Evolutionary conservation across 768 basidiomycete genomes (phyloP), one percentile per base, ranked within the genome.

Genomic region (Pulveroboletus sp.): DNA sequence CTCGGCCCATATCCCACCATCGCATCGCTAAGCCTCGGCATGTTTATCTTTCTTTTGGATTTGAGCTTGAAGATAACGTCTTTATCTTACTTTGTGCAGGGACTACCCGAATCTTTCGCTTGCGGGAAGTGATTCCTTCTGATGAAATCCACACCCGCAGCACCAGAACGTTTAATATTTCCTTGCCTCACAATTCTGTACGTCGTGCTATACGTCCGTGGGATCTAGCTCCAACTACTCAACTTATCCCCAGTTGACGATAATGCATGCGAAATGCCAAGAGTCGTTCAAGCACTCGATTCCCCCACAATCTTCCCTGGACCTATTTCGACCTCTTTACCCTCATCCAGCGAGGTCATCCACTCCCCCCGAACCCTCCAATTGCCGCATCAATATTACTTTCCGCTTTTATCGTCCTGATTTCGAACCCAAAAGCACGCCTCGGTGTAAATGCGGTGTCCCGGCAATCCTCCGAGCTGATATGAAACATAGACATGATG

Each of bases 341-440:
- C 78, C 82, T 29, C 66, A 68, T 45, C 59, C 59, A 12, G 56
- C 50, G 25, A 49, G 32, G 34, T 51, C 51, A 19, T 48, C 38
- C 9, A 55, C 51, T 14, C 59, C 54, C 39, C 57, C 57, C 2
- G 75, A 79, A 40, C 71, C 79, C 2, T 82, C 78, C 8, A 89
- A 80, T 52, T 82, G 76, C 55, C 80, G 88, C 21, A 90, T 92
- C 59, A 92, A 92, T 57, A 84, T 92, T 48, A 92, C 90, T 1
- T 92, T 92, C 62, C 77, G 90, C 14, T 92, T 92, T 61, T 92
- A 85, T 55, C 78, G 90, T 46, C 90, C 90, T 6, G 90, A 92
- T 67, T 92, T 87, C 62, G 71, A 73, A 20, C 78, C 90, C 4
- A 60, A 70, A 20, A 80, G 69, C 33, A 88, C 79, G 2, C 90